These are phyloP conservation scores for Mucor saturninus DNA, from an alignment of 371 early-diverging fungal species.

Conservation along the genomic window DNA sequence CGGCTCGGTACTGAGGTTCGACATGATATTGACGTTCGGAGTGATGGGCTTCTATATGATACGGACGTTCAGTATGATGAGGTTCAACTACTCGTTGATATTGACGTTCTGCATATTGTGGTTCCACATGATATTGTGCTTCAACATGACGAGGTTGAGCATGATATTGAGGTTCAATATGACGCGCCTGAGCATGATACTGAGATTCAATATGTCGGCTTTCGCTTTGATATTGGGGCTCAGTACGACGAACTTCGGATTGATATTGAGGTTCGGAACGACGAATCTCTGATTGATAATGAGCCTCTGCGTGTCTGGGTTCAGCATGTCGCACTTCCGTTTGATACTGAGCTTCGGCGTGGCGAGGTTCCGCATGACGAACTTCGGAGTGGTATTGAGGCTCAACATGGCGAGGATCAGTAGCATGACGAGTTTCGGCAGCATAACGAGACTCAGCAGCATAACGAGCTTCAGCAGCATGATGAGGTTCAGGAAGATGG, in stretches of 20 bases:
- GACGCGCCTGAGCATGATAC: background rate
- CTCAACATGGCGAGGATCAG: background rate
- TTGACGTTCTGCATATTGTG: background rate
- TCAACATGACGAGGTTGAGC: background rate
- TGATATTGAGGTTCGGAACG: background rate
- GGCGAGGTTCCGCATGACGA: background rate
- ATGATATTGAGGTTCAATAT: background rate
- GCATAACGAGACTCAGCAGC: background rate
- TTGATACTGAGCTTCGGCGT: background rate
- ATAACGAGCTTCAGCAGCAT: background rate
- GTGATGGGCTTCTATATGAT: no score
- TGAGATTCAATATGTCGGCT: background rate
- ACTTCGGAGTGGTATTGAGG: no score
- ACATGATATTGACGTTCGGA: background rate
- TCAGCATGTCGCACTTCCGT: background rate
- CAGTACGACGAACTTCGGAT: background rate
- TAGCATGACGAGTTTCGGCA: background rate
- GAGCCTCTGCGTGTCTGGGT: background rate
- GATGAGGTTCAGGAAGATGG: no score
- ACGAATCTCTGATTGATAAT: background rate
- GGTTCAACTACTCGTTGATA: background rate
- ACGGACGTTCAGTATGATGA: background rate
- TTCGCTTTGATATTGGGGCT: background rate
- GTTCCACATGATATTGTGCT: background rate
- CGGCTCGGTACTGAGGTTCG: background rate